Evolutionary conservation across 495 filamentous ascomycete species (phyloP).

Genomic region (Aspergillus diversus): DNA sequence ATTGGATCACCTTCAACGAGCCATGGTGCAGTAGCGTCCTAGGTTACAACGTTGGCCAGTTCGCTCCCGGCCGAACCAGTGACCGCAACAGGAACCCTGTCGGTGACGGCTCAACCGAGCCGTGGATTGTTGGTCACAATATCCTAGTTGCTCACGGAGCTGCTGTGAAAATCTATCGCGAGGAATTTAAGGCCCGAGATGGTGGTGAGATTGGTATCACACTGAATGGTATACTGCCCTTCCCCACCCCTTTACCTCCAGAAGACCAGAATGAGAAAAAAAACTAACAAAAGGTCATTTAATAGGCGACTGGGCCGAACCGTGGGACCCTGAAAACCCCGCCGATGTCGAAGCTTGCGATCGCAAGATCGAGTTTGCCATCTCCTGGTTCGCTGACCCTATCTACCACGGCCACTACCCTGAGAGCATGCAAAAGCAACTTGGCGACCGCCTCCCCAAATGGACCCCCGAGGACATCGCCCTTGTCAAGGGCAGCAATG

Average conservation of each 20-base stretch:
- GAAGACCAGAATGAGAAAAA: neutral
- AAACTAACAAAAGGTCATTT: neutral
- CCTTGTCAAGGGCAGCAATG: conserved; percentile 73
- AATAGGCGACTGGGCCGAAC: conserved; percentile 64
- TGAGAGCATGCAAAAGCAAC: conserved; percentile 73
- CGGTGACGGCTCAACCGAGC: conserved; percentile 54
- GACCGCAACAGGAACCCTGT: conserved; percentile 50
- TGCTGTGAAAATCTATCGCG: conserved; percentile 55
- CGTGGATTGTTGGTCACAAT: conserved; percentile 55
- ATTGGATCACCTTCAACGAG: conserved; percentile 63
- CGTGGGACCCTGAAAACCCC: conserved; percentile 54
- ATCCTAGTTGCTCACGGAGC: conserved; percentile 53
- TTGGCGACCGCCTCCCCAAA: conserved; percentile 68
- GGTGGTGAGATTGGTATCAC: conserved; percentile 58
- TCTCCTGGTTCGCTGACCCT: conserved; percentile 69
- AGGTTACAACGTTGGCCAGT: conserved; percentile 55
- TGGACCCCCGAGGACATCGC: conserved; percentile 67
- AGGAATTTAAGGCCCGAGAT: conserved; percentile 51
- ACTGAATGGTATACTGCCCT: conserved; percentile 48
- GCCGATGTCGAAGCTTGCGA: conserved; percentile 54
- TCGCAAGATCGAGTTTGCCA: conserved; percentile 58
- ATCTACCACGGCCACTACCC: conserved; percentile 78
- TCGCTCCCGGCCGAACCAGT: conserved; percentile 56
- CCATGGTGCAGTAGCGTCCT: conserved; percentile 56
- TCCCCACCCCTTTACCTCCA: neutral